phyloP scores from a whole-genome alignment of 305 asterid genomes.

The Fraxinus dipetala region DNA sequence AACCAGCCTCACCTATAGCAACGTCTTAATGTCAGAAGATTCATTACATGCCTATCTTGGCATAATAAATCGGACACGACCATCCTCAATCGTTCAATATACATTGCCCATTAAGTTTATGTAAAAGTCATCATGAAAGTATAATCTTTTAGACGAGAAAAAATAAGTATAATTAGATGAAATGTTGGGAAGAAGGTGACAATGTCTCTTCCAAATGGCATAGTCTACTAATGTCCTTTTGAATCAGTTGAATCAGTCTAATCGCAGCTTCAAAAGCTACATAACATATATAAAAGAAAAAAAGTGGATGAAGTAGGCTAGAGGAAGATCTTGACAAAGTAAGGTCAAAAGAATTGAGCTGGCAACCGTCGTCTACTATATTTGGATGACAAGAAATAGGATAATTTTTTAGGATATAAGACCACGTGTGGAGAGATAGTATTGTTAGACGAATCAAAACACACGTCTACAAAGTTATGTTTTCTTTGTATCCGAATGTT shows the following conservation, averaged over 20 bases:
- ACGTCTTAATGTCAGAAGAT: neutral
- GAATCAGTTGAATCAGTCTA: neutral
- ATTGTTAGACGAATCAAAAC: no score
- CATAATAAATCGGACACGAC: neutral
- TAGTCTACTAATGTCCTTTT: neutral
- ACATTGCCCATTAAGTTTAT: no score
- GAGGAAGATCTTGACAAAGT: no score
- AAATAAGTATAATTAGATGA: neutral
- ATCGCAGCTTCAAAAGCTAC: neutral
- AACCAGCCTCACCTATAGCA: no score
- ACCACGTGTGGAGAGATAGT: no score
- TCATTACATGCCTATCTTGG: neutral
- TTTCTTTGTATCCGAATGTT: no score
- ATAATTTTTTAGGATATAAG: no score
- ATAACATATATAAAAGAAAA: neutral
- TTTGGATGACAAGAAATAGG: no score
- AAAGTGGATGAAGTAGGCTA: neutral
- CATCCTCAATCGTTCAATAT: neutral
- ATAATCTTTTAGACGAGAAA: neutral
- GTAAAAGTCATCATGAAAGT: neutral
- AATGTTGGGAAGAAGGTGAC: neutral
- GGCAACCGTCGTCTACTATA: no score
- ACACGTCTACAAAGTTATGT: no score
- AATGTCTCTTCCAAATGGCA: neutral
- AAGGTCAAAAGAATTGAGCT: no score